These are phyloP conservation scores for Zopfia rhizophila DNA, from an alignment of 2,329 filamentous ascomycete genomes.

Conservation along the genomic window DNA sequence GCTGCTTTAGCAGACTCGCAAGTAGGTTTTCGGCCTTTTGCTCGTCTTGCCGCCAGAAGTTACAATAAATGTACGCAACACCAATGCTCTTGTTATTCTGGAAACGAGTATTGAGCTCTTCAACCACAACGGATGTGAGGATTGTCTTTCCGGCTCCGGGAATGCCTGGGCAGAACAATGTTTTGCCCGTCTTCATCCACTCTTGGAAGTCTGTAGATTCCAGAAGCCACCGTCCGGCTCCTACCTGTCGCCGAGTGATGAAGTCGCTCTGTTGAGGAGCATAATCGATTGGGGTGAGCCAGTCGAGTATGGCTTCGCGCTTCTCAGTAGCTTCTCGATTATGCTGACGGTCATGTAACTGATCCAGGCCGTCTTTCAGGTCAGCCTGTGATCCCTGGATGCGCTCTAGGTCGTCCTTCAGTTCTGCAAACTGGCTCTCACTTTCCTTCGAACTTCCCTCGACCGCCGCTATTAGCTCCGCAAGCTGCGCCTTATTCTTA, in stretches of 20 bases:
- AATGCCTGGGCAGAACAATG: constrained; percentile 37
- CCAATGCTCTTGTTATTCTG: too few relatives aligned
- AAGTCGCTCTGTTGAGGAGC: constrained; percentile 26
- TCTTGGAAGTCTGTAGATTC: too few relatives aligned
- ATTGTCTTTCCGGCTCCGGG: constrained; percentile 44
- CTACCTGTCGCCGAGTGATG: constrained; percentile 20
- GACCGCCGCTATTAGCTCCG: constrained; percentile 1
- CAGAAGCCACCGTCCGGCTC: constrained; percentile 36
- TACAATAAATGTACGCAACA: constrained; percentile 49
- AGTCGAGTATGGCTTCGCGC: constrained; percentile 23
- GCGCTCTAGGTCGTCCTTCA: too few relatives aligned
- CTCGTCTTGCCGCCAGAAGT: constrained; percentile 36
- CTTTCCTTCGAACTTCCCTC: too few relatives aligned
- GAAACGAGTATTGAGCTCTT: too few relatives aligned
- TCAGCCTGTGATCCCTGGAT: too few relatives aligned
- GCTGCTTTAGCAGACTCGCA: constrained; percentile 46
- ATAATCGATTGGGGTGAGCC: constrained; percentile 22
- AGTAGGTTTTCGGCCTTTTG: constrained; percentile 38
- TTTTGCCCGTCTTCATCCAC: constrained; percentile 18
- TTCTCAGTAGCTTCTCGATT: constrained; percentile 2
- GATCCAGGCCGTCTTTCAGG: constrained; percentile 3
- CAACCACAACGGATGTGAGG: constrained; percentile 33
- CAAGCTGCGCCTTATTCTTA: constrained; percentile 8
- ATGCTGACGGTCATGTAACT: constrained; percentile 2
- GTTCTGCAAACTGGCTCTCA: too few relatives aligned